phyloP scores from a whole-genome alignment of 306 rosid species.

The Luffa acutangula region DNA sequence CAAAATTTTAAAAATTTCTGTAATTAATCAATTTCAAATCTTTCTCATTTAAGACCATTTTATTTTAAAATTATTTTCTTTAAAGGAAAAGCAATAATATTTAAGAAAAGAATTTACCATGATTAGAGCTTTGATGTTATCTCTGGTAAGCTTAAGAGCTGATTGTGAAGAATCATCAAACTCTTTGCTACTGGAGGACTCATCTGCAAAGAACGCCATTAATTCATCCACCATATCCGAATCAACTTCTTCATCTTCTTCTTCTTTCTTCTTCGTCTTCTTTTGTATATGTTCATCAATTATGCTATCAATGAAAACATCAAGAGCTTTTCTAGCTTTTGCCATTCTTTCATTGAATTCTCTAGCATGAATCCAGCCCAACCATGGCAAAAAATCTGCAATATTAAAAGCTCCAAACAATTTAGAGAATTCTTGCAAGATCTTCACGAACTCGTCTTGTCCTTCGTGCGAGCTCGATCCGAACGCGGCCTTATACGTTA shows the following conservation, averaged over 20 bases:
- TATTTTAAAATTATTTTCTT: too few species aligned
- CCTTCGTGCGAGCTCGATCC: conserved; percentile 21
- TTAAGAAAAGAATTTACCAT: conserved; percentile 5
- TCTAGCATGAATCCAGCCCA: conserved; percentile 21
- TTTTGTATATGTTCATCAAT: conserved; percentile 19
- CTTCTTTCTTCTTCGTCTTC: background rate
- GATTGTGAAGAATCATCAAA: conserved; percentile 10
- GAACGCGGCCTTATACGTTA: conserved; percentile 21
- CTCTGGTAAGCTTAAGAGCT: conserved; percentile 13
- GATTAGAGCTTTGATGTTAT: conserved; percentile 23
- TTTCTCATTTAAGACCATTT: too few species aligned
- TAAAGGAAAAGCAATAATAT: too few species aligned
- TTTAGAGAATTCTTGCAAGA: conserved; percentile 24
- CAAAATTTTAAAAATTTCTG: too few species aligned
- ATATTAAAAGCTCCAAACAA: conserved; percentile 23
- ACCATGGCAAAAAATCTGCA: conserved; percentile 24
- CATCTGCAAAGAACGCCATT: conserved; percentile 11
- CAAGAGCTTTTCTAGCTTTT: conserved; percentile 14
- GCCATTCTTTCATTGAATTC: conserved; percentile 16
- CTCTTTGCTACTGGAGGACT: background rate
- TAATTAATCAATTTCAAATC: too few species aligned
- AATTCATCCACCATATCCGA: conserved; percentile 25
- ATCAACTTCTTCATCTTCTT: background rate
- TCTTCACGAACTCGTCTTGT: conserved; percentile 17
- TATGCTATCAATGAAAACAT: conserved; percentile 18